Conservation (phyloP, 495 filamentous ascomycete species). For the Lophium mytilinum region DNA sequence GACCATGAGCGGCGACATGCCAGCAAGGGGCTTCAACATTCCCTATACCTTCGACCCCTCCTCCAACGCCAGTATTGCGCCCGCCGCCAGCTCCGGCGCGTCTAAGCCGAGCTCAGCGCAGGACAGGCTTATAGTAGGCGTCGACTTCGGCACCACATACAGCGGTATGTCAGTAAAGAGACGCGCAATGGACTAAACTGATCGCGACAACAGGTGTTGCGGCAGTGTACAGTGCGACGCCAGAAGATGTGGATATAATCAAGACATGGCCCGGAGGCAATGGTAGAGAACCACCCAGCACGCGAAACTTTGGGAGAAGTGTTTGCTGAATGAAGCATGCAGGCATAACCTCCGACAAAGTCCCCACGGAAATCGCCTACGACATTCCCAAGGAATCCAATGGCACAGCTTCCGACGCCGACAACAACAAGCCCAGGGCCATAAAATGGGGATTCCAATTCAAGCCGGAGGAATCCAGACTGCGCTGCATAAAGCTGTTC, state of each 20-base stretch:
- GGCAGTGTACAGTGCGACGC: constrained; percentile 65
- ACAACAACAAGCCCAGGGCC: constrained; percentile 9
- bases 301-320: constrained; percentile 38
- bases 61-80: constrained; percentile 14
- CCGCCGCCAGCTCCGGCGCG: constrained; percentile 1
- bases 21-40: constrained; percentile 6
- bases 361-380: constrained; percentile 39
- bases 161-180: constrained; percentile 17
- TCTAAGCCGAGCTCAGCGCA: constrained; percentile 7
- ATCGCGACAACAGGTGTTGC: constrained; percentile 47
- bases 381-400: constrained; percentile 18
- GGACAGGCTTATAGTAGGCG: constrained; percentile 33
- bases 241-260: constrained; percentile 72
- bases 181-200: neutral
- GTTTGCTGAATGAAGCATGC: constrained; percentile 26
- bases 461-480: constrained; percentile 60
- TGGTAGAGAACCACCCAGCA: constrained; percentile 18
- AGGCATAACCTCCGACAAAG: constrained; percentile 39
- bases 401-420: constrained; percentile 18
- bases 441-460: constrained; percentile 75
- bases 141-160: constrained; percentile 38
- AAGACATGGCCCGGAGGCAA: constrained; percentile 75
- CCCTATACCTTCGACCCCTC: constrained; percentile 20
- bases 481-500: constrained; percentile 74
- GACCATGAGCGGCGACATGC: neutral